These are phyloP conservation scores for Panaeolus cyanescens DNA, from an alignment of 768 basidiomycete genomes.

Conservation along the genomic window DNA sequence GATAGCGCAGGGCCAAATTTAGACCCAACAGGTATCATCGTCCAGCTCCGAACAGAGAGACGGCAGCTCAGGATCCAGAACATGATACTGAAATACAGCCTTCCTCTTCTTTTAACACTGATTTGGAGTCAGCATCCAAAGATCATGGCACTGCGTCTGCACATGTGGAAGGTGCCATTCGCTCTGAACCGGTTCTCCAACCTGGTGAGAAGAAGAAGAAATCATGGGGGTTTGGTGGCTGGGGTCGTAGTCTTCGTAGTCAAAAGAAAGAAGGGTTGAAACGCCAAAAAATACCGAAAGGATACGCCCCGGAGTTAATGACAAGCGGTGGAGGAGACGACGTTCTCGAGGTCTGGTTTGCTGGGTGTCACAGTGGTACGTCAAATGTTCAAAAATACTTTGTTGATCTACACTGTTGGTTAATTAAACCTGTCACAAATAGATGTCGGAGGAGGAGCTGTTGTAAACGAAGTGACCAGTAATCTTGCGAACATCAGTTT, in stretches of 20 bases:
- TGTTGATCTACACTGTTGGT: not conserved
- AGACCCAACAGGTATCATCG: conserved; percentile 64
- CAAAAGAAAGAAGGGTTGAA: conserved; percentile 5
- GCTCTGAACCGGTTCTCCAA: not conserved
- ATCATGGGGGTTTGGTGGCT: conserved; percentile 15
- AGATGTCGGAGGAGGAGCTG: conserved; percentile 76
- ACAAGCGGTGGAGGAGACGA: conserved; percentile 30
- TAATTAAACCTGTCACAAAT: conserved; percentile 1
- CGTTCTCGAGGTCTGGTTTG: conserved; percentile 81
- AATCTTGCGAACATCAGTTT: conserved; percentile 63
- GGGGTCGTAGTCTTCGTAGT: conserved; percentile 1
- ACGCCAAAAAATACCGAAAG: conserved; percentile 2
- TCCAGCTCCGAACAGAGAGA: conserved; percentile 26
- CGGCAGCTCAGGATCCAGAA: conserved; percentile 27
- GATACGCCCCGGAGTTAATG: not conserved
- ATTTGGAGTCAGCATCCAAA: not conserved
- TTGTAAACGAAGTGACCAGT: conserved; percentile 40
- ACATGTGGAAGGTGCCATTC: conserved; percentile 5
- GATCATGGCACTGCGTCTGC: not conserved
- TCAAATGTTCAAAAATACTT: conserved; percentile 4
- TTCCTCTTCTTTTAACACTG: conserved; percentile 5
- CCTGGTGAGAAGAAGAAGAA: conserved; percentile 9
- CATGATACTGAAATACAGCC: conserved; percentile 14
- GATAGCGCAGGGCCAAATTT: conserved; percentile 67
- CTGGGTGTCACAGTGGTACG: conserved; percentile 72